Base-by-base conservation (phyloP, 805 yeast species). In the Candida loeiensis region DNA sequence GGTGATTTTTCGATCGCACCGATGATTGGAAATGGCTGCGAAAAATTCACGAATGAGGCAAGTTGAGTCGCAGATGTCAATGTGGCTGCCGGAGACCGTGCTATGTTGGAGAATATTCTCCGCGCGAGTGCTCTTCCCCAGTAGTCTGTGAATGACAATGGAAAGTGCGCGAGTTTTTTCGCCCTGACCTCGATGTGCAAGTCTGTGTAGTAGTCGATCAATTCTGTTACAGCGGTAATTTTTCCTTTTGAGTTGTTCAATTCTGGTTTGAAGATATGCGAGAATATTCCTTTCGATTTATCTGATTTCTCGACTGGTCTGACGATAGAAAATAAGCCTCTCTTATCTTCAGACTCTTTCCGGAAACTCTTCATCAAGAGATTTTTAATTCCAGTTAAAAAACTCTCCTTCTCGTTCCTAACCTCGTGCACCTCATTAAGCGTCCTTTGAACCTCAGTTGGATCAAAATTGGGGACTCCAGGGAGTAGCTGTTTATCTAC, bases 71-170 rank as follows among this genome's bases (percentile, higher is more conserved):
- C 54, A 2, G 73, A 53, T 0, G 73, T 64, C 17, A 75, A 46
- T 0, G 77, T 65, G 2, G 55, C 46, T 11, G 69, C 65, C 2
- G 71, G 65, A 2, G 63, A 46, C 22, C 67, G 44, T 4, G 63
- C 54, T 8, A 53, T 37, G 17, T 52, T 51, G 0, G 73, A 69
- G 37, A 76, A 72, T 2, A 77, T 59, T 26, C 61, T 64, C 41
- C 75, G 63, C 2, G 77, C 63, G 25, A 81, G 59, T 0, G 85
- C 85, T 44, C 79, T 63, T 0, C 85, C 86, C 83, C 85, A 78
- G 49, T 80, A 80, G 50, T 81, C 87, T 0, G 85, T 80, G 30
- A 81, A 65, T 0, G 85, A 76, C 0, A 79, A 59, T 14, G 70
- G 69, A 48, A 74, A 77, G 0, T 85, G 85, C 2, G 69, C 63